Evolutionary conservation across 345 rosid genomes (phyloP), one percentile per base, ranked within the genome.

Genomic region (Gossypium sturtianum): DNA sequence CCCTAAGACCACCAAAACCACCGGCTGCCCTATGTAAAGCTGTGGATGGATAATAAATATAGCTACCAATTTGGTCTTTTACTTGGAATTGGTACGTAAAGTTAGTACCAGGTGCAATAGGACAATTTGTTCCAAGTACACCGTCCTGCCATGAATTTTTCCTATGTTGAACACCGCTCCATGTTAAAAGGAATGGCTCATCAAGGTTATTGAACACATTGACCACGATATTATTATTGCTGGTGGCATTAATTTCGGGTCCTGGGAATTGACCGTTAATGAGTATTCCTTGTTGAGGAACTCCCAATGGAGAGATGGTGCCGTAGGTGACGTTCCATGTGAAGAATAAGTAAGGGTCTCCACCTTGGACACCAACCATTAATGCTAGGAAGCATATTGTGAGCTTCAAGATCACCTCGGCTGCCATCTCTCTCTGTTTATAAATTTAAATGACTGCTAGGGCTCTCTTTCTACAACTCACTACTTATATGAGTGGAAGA

Each of bases 51-150:
- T 87, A 88, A 74, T 91, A 91, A 65, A 83, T 78, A 71, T 83
- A 90, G 84, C 93, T 90, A 5, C 96, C 96, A 23, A 93, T 93
- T 75, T 93, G 98, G 72, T 93, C 98, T 87, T 93, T 93, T 11
- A 89, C 93, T 73, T 93, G 98, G 83, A 89, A 91, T n/a, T 80
- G 84, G 82, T 87, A 93, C 4, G 98, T 91, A 84, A 1, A 87
- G 86, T 91, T 93, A 43, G 85, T 78, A 2, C 97, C 94, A 0
- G 97, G 91, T 2, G 52, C 74, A 72, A 91, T 89, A 0, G 98
- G 97, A 76, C 98, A 93, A 62, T 80, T 86, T 1, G 98, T 91
- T 8, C 96, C 98, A 0, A 70, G 38, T 4, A 29, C 38, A 29
- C 38, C 38, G 5, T 29, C 38, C 38, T 29, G 38, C 38, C 38